Conservation (phyloP, 2,329 filamentous ascomycete species). For the Mollisia scopiformis region DNA sequence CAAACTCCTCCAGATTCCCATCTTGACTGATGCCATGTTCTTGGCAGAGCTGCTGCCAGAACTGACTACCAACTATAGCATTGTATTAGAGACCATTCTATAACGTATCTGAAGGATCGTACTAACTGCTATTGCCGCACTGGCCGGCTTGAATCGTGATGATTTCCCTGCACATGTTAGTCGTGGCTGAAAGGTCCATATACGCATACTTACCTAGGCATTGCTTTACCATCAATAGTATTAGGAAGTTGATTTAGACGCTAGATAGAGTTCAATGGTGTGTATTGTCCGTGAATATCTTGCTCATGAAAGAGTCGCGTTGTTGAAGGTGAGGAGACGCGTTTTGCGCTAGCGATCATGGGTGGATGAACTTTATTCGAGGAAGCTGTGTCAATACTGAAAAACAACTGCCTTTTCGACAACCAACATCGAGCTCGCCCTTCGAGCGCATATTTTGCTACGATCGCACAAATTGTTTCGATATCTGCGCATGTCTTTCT, state of each 20-base stretch:
- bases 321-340: background rate
- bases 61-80: constrained; percentile 83
- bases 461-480: background rate
- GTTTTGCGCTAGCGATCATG: background rate
- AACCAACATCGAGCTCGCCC: background rate
- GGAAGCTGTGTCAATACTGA: constrained; percentile 1
- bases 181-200: background rate
- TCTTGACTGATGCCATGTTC: constrained; percentile 98
- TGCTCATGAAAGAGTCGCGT: background rate
- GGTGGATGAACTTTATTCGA: background rate
- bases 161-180: constrained; percentile 72
- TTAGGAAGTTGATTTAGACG: background rate
- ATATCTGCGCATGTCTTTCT: background rate
- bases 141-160: constrained; percentile 99
- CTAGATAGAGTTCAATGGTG: background rate
- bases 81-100: background rate
- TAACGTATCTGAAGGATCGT: constrained; percentile 6
- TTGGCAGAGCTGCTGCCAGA: constrained; percentile 98
- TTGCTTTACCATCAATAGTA: constrained; percentile 31
- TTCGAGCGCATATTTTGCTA: background rate
- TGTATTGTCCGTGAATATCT: background rate
- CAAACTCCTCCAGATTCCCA: constrained; percentile 96
- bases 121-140: constrained; percentile 98
- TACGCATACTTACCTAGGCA: constrained; percentile 36
- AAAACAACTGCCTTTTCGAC: background rate